Evolutionary conservation across 2,329 filamentous ascomycete species (phyloP).

Genomic region (Exserohilum rostratum): DNA sequence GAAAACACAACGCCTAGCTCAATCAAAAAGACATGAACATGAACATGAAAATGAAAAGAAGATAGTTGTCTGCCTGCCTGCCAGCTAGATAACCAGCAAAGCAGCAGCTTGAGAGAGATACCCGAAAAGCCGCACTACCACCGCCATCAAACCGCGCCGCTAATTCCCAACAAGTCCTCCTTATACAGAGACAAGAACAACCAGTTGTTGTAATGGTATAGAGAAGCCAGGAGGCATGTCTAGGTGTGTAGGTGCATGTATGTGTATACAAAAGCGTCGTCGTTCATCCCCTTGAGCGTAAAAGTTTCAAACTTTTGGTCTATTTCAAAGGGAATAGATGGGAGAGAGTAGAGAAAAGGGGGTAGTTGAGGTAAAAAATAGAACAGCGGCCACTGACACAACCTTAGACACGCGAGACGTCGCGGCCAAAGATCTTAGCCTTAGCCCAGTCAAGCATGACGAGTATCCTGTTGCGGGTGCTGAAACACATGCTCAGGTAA

Average conservation of each 20-base stretch:
- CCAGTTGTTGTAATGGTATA: slow-evolving; percentile 13
- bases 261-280: slow-evolving; percentile 5
- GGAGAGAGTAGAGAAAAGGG: background rate
- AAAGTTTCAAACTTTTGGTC: too few relatives aligned
- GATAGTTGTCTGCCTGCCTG: slow-evolving; percentile 2
- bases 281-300: too few relatives aligned
- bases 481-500: slow-evolving; percentile 99
- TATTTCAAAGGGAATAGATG: background rate
- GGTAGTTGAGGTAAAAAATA: too few relatives aligned
- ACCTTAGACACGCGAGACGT: slow-evolving; percentile 75
- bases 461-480: slow-evolving; percentile 92
- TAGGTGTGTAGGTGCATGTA: background rate
- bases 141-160: slow-evolving; percentile 11
- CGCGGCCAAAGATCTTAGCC: slow-evolving; percentile 93
- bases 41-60: background rate
- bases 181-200: slow-evolving; percentile 15
- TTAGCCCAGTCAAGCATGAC: slow-evolving; percentile 96
- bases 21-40: too few relatives aligned
- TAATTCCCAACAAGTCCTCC: too few relatives aligned
- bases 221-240: background rate
- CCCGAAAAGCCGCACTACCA: background rate
- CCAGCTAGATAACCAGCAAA: slow-evolving; percentile 2
- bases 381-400: too few relatives aligned
- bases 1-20: too few relatives aligned
- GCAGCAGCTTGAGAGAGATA: too few relatives aligned